Evolutionary conservation across 805 yeast genomes (phyloP).

Genomic region (Saccharomyces paradoxus): DNA sequence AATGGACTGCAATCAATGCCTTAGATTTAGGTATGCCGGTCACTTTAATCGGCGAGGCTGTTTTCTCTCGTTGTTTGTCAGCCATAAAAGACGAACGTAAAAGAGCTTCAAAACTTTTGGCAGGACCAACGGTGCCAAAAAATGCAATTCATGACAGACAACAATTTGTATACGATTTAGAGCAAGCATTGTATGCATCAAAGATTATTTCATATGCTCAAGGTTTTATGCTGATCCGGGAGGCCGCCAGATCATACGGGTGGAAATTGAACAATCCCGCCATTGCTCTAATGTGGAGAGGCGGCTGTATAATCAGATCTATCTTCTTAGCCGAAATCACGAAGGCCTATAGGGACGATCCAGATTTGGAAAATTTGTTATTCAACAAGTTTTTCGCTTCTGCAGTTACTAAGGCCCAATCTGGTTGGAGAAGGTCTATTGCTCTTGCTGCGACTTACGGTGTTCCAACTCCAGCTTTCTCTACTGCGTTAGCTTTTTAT

Average conservation of each 20-base stretch:
- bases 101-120: conserved; percentile 67
- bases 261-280: conserved; percentile 98
- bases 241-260: conserved; percentile 92
- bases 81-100: conserved; percentile 87
- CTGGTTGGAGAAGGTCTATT: conserved; percentile 88
- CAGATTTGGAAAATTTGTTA: conserved; percentile 88
- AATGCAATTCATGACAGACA: conserved; percentile 66
- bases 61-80: conserved; percentile 90
- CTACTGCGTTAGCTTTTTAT: conserved; percentile 94
- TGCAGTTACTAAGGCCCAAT: conserved; percentile 88
- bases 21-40: conserved; percentile 97
- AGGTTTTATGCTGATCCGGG: conserved; percentile 98
- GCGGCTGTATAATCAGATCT: conserved; percentile 99
- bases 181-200: conserved; percentile 97
- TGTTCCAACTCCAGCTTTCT: conserved; percentile 95
- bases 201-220: conserved; percentile 97
- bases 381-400: conserved; percentile 90
- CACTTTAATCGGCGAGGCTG: conserved; percentile 97
- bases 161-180: conserved; percentile 83
- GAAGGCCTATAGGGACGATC: conserved; percentile 87
- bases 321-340: conserved; percentile 97
- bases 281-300: conserved; percentile 99
- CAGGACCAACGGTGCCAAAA: conserved; percentile 67
- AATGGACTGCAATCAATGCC: conserved; percentile 98
- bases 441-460: conserved; percentile 74